Conservation (phyloP, 352 stramenopile genomes). For the Phytophthora nicotianae region DNA sequence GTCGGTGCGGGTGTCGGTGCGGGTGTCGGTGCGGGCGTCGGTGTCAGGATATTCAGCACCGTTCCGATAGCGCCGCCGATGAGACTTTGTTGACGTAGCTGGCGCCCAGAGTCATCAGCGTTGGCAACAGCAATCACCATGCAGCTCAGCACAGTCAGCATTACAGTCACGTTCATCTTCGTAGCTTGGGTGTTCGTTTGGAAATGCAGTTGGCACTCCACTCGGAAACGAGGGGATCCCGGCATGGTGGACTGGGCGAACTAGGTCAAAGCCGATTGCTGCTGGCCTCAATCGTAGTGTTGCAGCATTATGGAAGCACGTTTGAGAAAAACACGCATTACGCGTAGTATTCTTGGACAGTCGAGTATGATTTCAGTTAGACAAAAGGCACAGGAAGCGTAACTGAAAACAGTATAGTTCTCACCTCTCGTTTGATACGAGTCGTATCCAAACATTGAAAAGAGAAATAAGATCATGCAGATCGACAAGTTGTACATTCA, state of each 20-base stretch:
- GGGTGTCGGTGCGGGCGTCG: neutral
- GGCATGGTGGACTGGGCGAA: neutral
- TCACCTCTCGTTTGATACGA: no score
- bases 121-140: constrained; percentile 1
- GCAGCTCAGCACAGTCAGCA: neutral
- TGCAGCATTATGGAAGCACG: neutral
- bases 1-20: no score
- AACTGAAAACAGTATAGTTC: no score
- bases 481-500: no score
- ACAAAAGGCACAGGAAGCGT: no score
- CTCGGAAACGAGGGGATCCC: neutral
- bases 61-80: neutral
- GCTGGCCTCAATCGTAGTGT: neutral
- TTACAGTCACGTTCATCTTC: neutral
- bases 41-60: neutral
- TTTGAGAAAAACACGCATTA: no score
- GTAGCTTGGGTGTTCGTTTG: neutral
- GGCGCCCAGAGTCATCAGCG: constrained; percentile 1
- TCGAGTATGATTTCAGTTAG: no score
- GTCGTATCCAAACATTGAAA: no score
- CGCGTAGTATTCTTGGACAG: no score
- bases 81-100: neutral
- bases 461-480: no score
- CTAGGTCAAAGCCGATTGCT: neutral
- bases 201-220: neutral